These are phyloP conservation scores for Ophiostoma perfectum DNA, from an alignment of 2,329 filamentous ascomycete genomes.

Conservation along the genomic window DNA sequence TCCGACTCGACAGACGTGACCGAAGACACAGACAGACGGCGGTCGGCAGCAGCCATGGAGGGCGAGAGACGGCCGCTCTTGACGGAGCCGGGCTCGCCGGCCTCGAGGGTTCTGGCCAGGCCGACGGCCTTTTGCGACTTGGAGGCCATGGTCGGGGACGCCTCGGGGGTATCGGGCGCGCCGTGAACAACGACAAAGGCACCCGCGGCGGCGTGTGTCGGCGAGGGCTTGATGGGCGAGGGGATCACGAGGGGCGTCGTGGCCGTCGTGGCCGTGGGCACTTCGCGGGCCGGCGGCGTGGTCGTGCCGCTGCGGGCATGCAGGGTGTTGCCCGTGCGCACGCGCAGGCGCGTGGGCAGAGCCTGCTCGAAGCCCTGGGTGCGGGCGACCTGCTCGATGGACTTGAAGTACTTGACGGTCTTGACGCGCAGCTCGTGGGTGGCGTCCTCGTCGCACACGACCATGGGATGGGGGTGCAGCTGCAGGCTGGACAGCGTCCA, in stretches of 20 bases:
- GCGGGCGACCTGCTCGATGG: constrained; percentile 51
- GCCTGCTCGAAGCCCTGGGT: constrained; percentile 43
- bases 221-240: constrained; percentile 20
- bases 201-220: not conserved
- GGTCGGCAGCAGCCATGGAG: not conserved
- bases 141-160: constrained; percentile 48
- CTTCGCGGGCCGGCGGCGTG: not conserved
- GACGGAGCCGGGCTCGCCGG: constrained; percentile 9
- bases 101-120: not conserved
- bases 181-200: constrained; percentile 34
- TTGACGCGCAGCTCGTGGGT: constrained; percentile 60
- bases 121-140: not conserved
- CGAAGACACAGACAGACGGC: constrained; percentile 6
- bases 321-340: constrained; percentile 34
- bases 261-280: constrained; percentile 16
- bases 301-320: constrained; percentile 17
- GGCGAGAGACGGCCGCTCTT: constrained; percentile 12
- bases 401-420: constrained; percentile 60
- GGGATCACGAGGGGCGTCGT: constrained; percentile 21
- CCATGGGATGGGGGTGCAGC: constrained; percentile 65
- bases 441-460: constrained; percentile 70
- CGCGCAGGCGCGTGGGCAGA: constrained; percentile 50
- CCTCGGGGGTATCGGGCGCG: constrained; percentile 32
- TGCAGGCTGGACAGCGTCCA: constrained; percentile 72
- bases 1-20: constrained; percentile 34